Evolutionary conservation across 345 rosid genomes (phyloP).

Genomic region (Rhizophora mangle): DNA sequence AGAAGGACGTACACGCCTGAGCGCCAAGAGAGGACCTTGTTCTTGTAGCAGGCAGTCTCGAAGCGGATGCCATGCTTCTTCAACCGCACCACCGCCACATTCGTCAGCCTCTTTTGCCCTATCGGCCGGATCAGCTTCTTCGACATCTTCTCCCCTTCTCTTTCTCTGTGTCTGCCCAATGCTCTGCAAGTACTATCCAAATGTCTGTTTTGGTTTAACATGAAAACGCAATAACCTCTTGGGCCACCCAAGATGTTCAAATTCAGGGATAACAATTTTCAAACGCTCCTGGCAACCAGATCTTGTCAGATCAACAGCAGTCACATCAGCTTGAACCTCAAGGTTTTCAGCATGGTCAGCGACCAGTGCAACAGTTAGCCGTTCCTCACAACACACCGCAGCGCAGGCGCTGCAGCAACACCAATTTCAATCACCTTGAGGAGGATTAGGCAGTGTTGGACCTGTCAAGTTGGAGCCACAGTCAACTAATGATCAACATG

Average conservation of each 20-base stretch:
- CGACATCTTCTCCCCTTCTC: conserved; percentile 45
- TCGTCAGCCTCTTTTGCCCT: conserved; percentile 92
- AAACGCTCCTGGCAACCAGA: conserved; percentile 53
- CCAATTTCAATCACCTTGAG: conserved; percentile 59
- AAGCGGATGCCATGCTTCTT: conserved; percentile 85
- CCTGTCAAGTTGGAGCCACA: conserved; percentile 86
- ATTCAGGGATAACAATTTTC: conserved; percentile 76
- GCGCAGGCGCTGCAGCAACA: conserved; percentile 63
- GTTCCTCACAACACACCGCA: conserved; percentile 38
- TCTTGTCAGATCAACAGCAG: conserved; percentile 68
- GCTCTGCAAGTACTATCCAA: neutral
- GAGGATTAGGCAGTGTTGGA: conserved; percentile 67
- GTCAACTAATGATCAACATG: conserved; percentile 60
- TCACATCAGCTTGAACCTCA: conserved; percentile 63
- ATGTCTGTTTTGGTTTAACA: too few relatives aligned
- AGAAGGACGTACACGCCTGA: conserved; percentile 67
- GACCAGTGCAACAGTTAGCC: conserved; percentile 61
- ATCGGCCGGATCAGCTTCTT: conserved; percentile 75
- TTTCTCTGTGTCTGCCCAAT: neutral
- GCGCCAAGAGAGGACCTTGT: conserved; percentile 99
- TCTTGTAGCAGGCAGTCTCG: conserved; percentile 97
- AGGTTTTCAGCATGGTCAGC: conserved; percentile 75
- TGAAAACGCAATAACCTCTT: too few relatives aligned
- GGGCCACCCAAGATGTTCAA: conserved; percentile 41
- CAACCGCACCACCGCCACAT: conserved; percentile 90